phyloP scores from a whole-genome alignment of 73 alveolate genomes.

The Paramecium biaurelia region DNA sequence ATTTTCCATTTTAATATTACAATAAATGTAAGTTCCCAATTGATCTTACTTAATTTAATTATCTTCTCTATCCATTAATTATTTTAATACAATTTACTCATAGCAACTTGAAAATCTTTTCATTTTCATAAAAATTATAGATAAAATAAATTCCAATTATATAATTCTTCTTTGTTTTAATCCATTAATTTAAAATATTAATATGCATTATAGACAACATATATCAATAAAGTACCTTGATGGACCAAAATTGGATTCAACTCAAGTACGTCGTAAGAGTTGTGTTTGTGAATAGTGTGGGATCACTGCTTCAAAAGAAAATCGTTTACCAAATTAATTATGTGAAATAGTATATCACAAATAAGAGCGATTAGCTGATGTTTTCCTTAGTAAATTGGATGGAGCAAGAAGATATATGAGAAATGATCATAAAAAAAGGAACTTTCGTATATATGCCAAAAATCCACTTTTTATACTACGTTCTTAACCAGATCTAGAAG shows the following conservation, averaged over 20 bases:
- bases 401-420: neutral
- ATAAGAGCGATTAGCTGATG: neutral
- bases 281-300: conserved; percentile 35
- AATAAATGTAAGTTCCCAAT: too few species aligned
- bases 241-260: neutral
- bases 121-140: too few species aligned
- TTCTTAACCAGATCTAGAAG: neutral
- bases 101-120: too few species aligned
- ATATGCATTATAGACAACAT: neutral
- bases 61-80: too few species aligned
- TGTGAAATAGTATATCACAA: conserved; percentile 31
- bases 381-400: neutral
- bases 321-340: neutral
- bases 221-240: neutral
- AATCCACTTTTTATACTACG: neutral
- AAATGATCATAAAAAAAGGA: neutral
- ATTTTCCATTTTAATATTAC: too few species aligned
- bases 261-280: conserved; percentile 1
- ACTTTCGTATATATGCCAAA: neutral
- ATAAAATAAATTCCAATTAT: neutral
- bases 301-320: neutral
- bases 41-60: neutral
- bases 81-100: too few species aligned
- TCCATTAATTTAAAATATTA: neutral
- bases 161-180: neutral